Percentiles rank a stretch among this genome's conserved stretches.
These are phyloP conservation scores for Paramecium caudatum DNA, from an alignment of 73 alveolate genomes.

Conservation along the genomic window DNA sequence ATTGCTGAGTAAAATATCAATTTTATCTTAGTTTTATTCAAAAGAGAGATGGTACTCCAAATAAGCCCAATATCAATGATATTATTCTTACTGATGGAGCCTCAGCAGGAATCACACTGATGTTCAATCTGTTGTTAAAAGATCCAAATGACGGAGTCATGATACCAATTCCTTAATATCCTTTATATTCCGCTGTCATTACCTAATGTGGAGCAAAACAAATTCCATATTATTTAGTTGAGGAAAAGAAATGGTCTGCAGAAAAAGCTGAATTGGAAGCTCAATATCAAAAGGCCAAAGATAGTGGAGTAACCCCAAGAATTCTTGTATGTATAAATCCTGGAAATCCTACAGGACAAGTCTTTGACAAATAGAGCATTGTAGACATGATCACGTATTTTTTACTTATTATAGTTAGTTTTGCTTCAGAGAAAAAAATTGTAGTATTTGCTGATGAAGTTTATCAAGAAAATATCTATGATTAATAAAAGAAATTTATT, in stretches of 20 bases:
- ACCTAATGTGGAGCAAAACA: conserved; percentile 88
- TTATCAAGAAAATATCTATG: conserved; percentile 95
- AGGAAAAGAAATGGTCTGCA: conserved; percentile 91
- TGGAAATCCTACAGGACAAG: conserved; percentile 98
- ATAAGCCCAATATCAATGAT: conserved; percentile 52
- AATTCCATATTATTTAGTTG: conserved; percentile 94
- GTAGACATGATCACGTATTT: conserved; percentile 80
- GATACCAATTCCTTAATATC: conserved; percentile 97
- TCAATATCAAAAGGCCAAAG: conserved; percentile 73
- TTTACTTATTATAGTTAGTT: not conserved
- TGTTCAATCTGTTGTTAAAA: conserved; percentile 36
- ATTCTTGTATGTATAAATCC: conserved; percentile 96
- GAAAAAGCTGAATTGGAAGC: conserved; percentile 80
- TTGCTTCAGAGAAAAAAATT: conserved; percentile 83
- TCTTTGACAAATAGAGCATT: conserved; percentile 84
- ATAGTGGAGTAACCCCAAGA: conserved; percentile 86
- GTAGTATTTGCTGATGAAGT: conserved; percentile 98
- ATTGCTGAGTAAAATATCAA: not conserved
- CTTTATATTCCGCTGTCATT: conserved; percentile 95
- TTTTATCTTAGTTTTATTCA: conserved; percentile 16
- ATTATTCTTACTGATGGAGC: conserved; percentile 75
- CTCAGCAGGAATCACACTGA: conserved; percentile 64
- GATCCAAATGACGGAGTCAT: conserved; percentile 84
- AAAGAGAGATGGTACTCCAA: conserved; percentile 28
- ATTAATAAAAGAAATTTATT: conserved; percentile 82